Base-by-base conservation (phyloP, 2,329 filamentous ascomycete species). In the Boeremia exigua region DNA sequence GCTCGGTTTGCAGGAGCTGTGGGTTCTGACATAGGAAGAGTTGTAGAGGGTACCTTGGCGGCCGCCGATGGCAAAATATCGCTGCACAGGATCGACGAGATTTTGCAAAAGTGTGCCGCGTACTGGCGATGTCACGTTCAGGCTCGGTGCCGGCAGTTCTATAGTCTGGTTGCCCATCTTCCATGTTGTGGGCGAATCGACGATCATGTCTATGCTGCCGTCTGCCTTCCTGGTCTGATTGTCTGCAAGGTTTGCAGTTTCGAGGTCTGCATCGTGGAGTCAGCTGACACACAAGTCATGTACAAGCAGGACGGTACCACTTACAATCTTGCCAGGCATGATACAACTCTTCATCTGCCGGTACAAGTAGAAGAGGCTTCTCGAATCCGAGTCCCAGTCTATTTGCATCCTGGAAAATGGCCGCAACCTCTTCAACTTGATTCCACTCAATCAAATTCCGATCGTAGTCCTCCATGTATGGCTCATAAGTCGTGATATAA, bases 401-500 rank as follows among this genome's bases (percentile, higher is more conserved):
- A 6, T 45, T 12, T 3, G 53, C 55, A 46, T 69, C 65, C 3
- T 65, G 14, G 3, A 74, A 50, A 8, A 69, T 44, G 14, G 54
- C 61, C 1, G 23, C 15, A 4, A 71, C 62, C 2, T n/a, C 14
- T 5, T 48, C 53, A 1, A 67, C 50, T 25, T 67, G 64, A 3
- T 42, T 29, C 49, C 59, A 66, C 11, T 65, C 64, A n/a, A 71
- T 66, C n/a, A 74, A 56, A 48, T 70, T 68, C 3, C 54, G 33
- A 1, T 65, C 51, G 7, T 43, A 47, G n/a, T 72, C 63, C 27
- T 71, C 60, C 12, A 73, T 37, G 42, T 73, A 74, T 11, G 67
- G 61, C 42, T 67, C 52, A 29, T 62, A 70, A 4, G 65, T 70
- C 30, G 66, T 68, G 12, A 75, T 71, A 48, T 77, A 77, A n/a